These are phyloP conservation scores for Lasiodiplodia sp. DNA, from an alignment of 2,329 filamentous ascomycete genomes.

Conservation along the genomic window DNA sequence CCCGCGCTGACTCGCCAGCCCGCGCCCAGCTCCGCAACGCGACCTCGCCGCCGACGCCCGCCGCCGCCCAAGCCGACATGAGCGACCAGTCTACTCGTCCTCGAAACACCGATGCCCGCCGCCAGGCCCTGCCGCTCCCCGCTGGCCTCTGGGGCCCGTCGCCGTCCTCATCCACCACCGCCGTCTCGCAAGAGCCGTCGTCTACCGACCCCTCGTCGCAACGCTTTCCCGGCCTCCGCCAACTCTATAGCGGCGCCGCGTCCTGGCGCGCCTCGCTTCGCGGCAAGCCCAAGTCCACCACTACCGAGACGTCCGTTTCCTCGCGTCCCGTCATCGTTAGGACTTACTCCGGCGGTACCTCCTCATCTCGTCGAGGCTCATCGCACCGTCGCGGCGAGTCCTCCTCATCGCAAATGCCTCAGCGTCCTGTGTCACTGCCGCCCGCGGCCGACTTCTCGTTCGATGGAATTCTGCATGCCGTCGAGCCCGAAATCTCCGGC, in stretches of 20 bases:
- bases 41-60: not conserved
- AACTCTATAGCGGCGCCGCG: constrained; percentile 25
- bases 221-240: constrained; percentile 26
- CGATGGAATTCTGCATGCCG: constrained; percentile 62
- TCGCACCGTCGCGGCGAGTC: constrained; percentile 13
- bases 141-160: constrained; percentile 5
- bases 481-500: constrained; percentile 64
- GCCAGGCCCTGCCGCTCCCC: not conserved
- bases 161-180: not conserved
- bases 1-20: constrained; percentile 26
- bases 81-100: constrained; percentile 2
- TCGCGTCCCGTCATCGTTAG: constrained; percentile 55
- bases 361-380: constrained; percentile 2
- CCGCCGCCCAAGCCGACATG: constrained; percentile 8
- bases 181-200: not conserved
- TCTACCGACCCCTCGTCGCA: constrained; percentile 1
- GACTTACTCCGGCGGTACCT: constrained; percentile 44
- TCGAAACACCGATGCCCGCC: constrained; percentile 20
- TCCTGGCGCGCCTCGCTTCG: constrained; percentile 25
- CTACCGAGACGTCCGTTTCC: constrained; percentile 48
- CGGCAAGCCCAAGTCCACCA: constrained; percentile 43
- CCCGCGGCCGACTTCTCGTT: constrained; percentile 63
- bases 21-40: not conserved
- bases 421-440: constrained; percentile 46
- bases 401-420: constrained; percentile 27